Percentiles rank a stretch among this genome's conserved stretches.
Conservation (phyloP, 2,329 filamentous ascomycete species). For the Chrysosporium queenslandicum region DNA sequence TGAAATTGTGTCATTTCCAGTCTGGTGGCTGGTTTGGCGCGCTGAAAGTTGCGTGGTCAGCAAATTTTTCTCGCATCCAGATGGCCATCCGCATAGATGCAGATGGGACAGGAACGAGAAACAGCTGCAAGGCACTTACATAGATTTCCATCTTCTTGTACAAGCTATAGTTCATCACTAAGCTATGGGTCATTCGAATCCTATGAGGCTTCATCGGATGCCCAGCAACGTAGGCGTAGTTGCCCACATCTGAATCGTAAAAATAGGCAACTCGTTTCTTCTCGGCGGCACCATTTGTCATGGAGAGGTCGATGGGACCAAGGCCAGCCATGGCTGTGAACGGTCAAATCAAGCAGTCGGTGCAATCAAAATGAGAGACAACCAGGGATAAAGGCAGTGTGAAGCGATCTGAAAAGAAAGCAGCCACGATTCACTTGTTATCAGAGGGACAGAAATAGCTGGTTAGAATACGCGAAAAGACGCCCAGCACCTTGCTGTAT, state of each 20-base stretch:
- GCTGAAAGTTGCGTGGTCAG: slow-evolving; percentile 39
- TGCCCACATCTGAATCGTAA: slow-evolving; percentile 96
- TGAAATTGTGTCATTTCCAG: slow-evolving; percentile 66
- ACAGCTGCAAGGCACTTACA: slow-evolving; percentile 32
- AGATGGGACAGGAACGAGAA: not conserved
- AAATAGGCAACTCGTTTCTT: slow-evolving; percentile 92
- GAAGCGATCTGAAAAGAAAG: not conserved
- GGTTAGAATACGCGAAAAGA: not conserved
- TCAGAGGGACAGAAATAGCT: not conserved
- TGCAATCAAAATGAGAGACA: not conserved
- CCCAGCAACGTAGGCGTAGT: slow-evolving; percentile 85
- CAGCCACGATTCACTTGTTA: not conserved
- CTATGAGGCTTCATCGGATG: slow-evolving; percentile 59
- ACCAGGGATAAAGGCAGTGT: not conserved
- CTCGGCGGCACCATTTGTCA: slow-evolving; percentile 41
- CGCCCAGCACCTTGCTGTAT: not conserved
- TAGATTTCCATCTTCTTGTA: slow-evolving; percentile 67
- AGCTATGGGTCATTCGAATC: slow-evolving; percentile 55
- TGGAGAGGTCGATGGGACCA: slow-evolving; percentile 46
- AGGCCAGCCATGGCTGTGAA: slow-evolving; percentile 40
- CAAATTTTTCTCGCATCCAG: slow-evolving; percentile 21
- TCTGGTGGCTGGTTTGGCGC: slow-evolving; percentile 65
- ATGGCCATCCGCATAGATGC: not conserved
- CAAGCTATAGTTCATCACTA: slow-evolving; percentile 64
- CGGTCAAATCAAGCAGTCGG: not conserved